Conservation (phyloP, 495 filamentous ascomycete species). For the Neurospora sp. region DNA sequence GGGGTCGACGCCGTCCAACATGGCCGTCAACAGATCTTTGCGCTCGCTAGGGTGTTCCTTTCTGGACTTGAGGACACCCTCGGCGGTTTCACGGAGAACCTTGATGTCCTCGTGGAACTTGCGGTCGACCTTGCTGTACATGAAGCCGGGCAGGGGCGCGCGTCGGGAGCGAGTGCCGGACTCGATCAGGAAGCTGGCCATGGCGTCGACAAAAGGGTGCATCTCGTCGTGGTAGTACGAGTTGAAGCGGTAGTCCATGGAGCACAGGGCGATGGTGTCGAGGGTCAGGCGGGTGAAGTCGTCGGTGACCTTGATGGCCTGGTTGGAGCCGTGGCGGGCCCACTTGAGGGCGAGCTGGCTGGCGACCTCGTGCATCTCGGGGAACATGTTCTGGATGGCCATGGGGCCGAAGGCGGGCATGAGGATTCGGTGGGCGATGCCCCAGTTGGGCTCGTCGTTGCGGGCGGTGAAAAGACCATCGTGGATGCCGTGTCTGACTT, state of each 20-base stretch:
- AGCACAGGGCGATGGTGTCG: slow-evolving; percentile 61
- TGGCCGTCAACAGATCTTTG: slow-evolving; percentile 60
- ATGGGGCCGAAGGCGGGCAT: slow-evolving; percentile 65
- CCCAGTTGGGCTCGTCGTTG: slow-evolving; percentile 55
- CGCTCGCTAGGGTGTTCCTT: slow-evolving; percentile 45
- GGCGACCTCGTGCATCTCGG: slow-evolving; percentile 67
- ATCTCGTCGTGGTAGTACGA: slow-evolving; percentile 57
- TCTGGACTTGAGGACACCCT: slow-evolving; percentile 50
- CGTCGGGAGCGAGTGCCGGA: slow-evolving; percentile 41
- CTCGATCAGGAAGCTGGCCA: slow-evolving; percentile 49
- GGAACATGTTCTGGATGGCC: slow-evolving; percentile 59
- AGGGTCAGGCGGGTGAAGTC: slow-evolving; percentile 69
- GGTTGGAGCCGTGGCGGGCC: slow-evolving; percentile 50
- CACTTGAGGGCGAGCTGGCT: slow-evolving; percentile 65
- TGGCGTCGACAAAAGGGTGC: slow-evolving; percentile 58
- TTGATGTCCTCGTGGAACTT: slow-evolving; percentile 51
- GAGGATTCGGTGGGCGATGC: slow-evolving; percentile 55
- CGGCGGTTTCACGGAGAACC: slow-evolving; percentile 42
- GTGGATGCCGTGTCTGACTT: slow-evolving; percentile 49
- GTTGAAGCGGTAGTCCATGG: slow-evolving; percentile 70
- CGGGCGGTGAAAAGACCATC: slow-evolving; percentile 64
- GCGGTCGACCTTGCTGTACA: slow-evolving; percentile 42
- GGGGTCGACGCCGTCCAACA: slow-evolving; percentile 57
- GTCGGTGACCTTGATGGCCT: slow-evolving; percentile 50
- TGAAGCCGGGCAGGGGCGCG: slow-evolving; percentile 38